Evolutionary conservation across 2,329 filamentous ascomycete genomes (phyloP).

Genomic region (Blastomyces percursus): DNA sequence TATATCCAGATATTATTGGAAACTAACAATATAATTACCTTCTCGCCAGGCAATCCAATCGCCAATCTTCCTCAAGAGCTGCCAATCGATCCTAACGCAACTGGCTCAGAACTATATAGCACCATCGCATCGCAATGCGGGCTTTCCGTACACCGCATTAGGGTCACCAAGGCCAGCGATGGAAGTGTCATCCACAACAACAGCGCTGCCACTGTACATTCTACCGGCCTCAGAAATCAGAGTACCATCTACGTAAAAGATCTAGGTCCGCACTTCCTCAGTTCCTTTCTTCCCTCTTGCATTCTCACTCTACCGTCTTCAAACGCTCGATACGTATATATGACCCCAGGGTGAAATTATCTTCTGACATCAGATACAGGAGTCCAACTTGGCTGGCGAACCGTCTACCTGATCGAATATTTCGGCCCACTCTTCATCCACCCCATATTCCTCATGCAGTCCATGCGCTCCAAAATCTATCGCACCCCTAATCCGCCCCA

Average conservation of each 20-base stretch:
- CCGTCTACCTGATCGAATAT: slow-evolving; percentile 93
- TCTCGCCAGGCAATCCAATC: slow-evolving; percentile 49
- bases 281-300: background rate
- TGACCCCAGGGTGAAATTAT: slow-evolving; percentile 2
- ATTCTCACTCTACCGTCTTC: background rate
- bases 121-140: slow-evolving; percentile 45
- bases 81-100: slow-evolving; percentile 41
- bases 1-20: background rate
- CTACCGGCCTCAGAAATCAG: slow-evolving; percentile 47
- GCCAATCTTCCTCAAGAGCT: slow-evolving; percentile 48
- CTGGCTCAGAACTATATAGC: slow-evolving; percentile 46
- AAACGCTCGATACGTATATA: background rate
- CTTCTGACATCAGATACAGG: slow-evolving; percentile 42
- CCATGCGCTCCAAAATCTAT: slow-evolving; percentile 60
- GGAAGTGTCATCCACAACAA: slow-evolving; percentile 47
- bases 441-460: slow-evolving; percentile 52
- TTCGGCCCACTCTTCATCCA: slow-evolving; percentile 84
- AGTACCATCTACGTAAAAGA: slow-evolving; percentile 77
- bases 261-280: slow-evolving; percentile 56
- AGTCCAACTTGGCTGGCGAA: slow-evolving; percentile 80
- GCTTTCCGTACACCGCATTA: slow-evolving; percentile 48
- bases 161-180: slow-evolving; percentile 55
- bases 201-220: slow-evolving; percentile 41
- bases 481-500: slow-evolving; percentile 39
- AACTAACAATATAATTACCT: background rate